phyloP scores from a whole-genome alignment of 2,329 filamentous ascomycete genomes.

The Dactylellina drechsleri region DNA sequence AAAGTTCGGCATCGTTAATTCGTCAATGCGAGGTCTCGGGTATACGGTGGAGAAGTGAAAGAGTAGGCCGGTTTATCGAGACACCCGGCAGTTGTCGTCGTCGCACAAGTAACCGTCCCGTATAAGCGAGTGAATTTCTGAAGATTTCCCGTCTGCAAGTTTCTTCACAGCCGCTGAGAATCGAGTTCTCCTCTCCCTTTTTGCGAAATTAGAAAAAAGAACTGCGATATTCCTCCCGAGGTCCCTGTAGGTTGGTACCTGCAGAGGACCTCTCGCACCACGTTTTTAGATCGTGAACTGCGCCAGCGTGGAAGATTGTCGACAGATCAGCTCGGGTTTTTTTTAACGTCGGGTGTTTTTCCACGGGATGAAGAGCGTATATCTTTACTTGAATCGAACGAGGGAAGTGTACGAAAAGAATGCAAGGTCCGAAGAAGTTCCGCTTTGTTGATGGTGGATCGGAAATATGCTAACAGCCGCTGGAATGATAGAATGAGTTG shows the following conservation, averaged over 20 bases:
- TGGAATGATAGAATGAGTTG: slow-evolving; percentile 24
- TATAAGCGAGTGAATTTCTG: slow-evolving; percentile 31
- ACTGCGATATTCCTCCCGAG: slow-evolving; percentile 44
- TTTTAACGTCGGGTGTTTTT: slow-evolving; percentile 35
- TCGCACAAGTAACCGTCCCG: slow-evolving; percentile 37
- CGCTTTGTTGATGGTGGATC: slow-evolving; percentile 23
- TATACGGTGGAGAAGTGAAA: slow-evolving; percentile 28
- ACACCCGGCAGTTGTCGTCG: slow-evolving; percentile 19
- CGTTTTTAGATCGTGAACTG: slow-evolving; percentile 49
- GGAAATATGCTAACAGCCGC: slow-evolving; percentile 38
- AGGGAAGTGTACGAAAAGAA: slow-evolving; percentile 9
- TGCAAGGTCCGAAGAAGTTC: slow-evolving; percentile 21
- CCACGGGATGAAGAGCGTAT: slow-evolving; percentile 8
- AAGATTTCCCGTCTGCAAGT: slow-evolving; percentile 14
- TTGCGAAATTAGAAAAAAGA: neutral
- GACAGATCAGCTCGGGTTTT: slow-evolving; percentile 22
- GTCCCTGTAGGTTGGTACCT: slow-evolving; percentile 55
- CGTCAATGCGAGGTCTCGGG: slow-evolving; percentile 46
- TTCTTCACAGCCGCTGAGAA: slow-evolving; percentile 25
- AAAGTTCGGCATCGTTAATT: slow-evolving; percentile 50
- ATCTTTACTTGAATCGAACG: slow-evolving; percentile 30
- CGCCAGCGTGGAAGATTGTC: slow-evolving; percentile 47
- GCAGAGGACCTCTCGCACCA: slow-evolving; percentile 55
- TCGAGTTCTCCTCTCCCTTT: slow-evolving; percentile 1
- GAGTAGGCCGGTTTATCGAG: slow-evolving; percentile 12